Conservation (phyloP, 352 stramenopile genomes). For the Elongisporangium anandrum region DNA sequence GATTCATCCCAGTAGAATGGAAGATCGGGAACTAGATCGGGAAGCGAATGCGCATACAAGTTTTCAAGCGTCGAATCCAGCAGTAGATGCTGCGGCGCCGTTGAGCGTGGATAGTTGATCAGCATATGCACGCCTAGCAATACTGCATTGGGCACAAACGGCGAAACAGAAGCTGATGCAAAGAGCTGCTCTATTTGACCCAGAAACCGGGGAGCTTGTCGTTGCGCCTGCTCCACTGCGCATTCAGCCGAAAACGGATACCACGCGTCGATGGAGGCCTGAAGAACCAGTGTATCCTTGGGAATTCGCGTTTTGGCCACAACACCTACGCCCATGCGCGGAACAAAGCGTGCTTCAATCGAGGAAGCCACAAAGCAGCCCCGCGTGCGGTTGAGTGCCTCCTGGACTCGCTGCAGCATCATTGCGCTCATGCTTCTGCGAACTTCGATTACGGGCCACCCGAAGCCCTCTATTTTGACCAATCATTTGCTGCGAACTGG, state of each 20-base stretch:
- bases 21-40: constrained; percentile 41
- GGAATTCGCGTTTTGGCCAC: constrained; percentile 48
- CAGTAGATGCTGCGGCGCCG: constrained; percentile 15
- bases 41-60: constrained; percentile 57
- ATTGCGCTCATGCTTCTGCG: no score
- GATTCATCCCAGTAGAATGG: constrained; percentile 65
- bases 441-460: background rate
- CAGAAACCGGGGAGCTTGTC: constrained; percentile 63
- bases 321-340: constrained; percentile 63
- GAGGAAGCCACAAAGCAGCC: constrained; percentile 48
- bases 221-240: constrained; percentile 52
- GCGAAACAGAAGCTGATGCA: constrained; percentile 20
- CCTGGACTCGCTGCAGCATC: constrained; percentile 41
- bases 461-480: constrained; percentile 2
- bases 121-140: constrained; percentile 65
- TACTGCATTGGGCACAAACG: constrained; percentile 63
- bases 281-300: constrained; percentile 60
- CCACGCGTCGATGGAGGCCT: constrained; percentile 51
- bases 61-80: constrained; percentile 30
- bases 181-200: constrained; percentile 50
- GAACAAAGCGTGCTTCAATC: constrained; percentile 41
- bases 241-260: constrained; percentile 71
- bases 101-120: constrained; percentile 39
- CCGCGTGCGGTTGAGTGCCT: constrained; percentile 42
- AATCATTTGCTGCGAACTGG: background rate